These are phyloP conservation scores for Nitzschia putrida DNA, from an alignment of 108 stramenopile genomes.

Conservation along the genomic window DNA sequence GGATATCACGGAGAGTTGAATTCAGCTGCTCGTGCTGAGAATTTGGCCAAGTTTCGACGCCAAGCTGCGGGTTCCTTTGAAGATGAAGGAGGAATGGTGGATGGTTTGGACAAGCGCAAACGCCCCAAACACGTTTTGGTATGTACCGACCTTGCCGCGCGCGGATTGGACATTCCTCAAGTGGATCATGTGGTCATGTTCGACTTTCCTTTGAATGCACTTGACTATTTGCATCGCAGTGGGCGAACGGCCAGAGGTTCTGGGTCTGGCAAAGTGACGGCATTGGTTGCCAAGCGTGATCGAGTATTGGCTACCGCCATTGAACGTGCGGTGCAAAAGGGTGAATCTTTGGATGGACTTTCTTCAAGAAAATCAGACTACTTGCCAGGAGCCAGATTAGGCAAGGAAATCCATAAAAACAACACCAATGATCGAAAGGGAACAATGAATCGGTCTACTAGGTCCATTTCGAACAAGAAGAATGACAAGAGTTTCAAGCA, in stretches of 20 bases:
- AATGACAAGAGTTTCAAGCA: too few relatives aligned
- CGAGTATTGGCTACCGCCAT: conserved; percentile 85
- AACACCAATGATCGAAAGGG: too few relatives aligned
- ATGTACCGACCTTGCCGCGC: conserved; percentile 87
- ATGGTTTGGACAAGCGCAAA: conserved; percentile 2
- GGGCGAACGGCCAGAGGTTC: conserved; percentile 87
- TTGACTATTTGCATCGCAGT: conserved; percentile 85
- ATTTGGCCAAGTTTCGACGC: conserved; percentile 53
- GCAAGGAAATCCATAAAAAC: not conserved
- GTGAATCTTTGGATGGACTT: conserved; percentile 81
- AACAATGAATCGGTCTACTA: too few relatives aligned
- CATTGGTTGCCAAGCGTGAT: conserved; percentile 84
- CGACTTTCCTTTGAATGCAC: conserved; percentile 88
- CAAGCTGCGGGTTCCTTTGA: conserved; percentile 25
- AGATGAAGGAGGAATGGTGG: not conserved
- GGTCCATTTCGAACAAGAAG: too few relatives aligned
- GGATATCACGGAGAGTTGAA: conserved; percentile 87
- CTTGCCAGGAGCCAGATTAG: conserved; percentile 49
- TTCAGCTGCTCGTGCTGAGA: conserved; percentile 51
- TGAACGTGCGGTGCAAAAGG: conserved; percentile 71
- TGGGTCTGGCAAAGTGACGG: conserved; percentile 80
- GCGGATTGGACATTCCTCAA: conserved; percentile 88
- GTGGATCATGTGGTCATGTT: conserved; percentile 91
- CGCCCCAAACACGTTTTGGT: conserved; percentile 49
- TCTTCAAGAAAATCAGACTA: conserved; percentile 85